phyloP scores from a whole-genome alignment of 78 protist genomes.

The Dictyostelium firmibasis region DNA sequence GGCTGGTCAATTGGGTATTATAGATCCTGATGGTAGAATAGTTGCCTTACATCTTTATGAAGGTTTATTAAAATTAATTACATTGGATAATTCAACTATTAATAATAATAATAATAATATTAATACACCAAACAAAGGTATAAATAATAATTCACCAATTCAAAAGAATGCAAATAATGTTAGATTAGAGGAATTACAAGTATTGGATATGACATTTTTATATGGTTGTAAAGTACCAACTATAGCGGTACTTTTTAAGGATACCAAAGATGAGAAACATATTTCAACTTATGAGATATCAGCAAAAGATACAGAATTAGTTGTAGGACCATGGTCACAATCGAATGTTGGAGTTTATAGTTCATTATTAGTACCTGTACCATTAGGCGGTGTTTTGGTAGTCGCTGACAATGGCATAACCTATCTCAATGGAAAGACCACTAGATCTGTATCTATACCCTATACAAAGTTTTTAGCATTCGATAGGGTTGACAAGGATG shows the following conservation, averaged over 20 bases:
- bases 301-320: slow-evolving; percentile 64
- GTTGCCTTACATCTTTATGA: slow-evolving; percentile 85
- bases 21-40: slow-evolving; percentile 86
- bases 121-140: neutral
- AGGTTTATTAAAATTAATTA: slow-evolving; percentile 81
- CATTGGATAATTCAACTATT: slow-evolving; percentile 9
- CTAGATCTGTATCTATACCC: neutral
- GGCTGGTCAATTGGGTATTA: slow-evolving; percentile 55
- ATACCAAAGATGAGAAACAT: slow-evolving; percentile 69
- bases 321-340: slow-evolving; percentile 60
- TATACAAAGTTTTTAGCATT: slow-evolving; percentile 7
- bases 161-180: slow-evolving; percentile 78
- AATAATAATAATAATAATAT: neutral
- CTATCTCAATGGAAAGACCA: slow-evolving; percentile 64
- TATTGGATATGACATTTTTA: slow-evolving; percentile 87
- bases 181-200: slow-evolving; percentile 84
- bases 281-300: slow-evolving; percentile 74
- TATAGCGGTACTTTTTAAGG: slow-evolving; percentile 87
- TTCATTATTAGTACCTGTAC: slow-evolving; percentile 82
- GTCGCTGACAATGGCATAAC: slow-evolving; percentile 90
- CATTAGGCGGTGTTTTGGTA: slow-evolving; percentile 83
- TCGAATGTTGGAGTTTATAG: slow-evolving; percentile 78
- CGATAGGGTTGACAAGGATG: slow-evolving; percentile 76
- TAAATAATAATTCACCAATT: neutral
- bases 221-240: slow-evolving; percentile 78